These are phyloP conservation scores for Gracilaria caudata DNA, from an alignment of 23 red algal genomes.

Conservation along the genomic window DNA sequence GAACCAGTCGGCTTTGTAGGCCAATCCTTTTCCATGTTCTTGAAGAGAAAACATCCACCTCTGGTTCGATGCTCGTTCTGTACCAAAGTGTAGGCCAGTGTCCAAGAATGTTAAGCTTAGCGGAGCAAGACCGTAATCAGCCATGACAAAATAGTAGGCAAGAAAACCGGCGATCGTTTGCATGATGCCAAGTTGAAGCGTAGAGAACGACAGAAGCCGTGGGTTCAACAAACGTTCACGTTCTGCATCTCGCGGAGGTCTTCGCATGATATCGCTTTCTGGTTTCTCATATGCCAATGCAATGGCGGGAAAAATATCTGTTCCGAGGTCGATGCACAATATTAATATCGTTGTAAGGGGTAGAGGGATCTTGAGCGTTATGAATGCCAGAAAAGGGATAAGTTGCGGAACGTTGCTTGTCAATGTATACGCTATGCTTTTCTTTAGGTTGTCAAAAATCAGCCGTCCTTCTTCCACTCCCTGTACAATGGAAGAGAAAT, in stretches of 20 bases:
- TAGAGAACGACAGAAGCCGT: slow-evolving; percentile 57
- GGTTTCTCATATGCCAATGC: slow-evolving; percentile 65
- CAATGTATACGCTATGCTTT: slow-evolving; percentile 88
- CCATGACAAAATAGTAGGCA: slow-evolving; percentile 66
- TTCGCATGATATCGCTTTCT: slow-evolving; percentile 67
- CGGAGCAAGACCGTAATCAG: slow-evolving; percentile 67
- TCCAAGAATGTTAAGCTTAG: slow-evolving; percentile 24
- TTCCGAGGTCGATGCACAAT: slow-evolving; percentile 71
- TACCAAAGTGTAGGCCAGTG: slow-evolving; percentile 51
- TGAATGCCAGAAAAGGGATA: slow-evolving; percentile 67
- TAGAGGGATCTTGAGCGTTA: slow-evolving; percentile 59
- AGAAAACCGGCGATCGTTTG: slow-evolving; percentile 70
- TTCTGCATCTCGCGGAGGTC: slow-evolving; percentile 52
- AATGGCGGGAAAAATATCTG: slow-evolving; percentile 81
- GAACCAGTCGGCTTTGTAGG: slow-evolving; percentile 56
- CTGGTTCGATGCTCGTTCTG: slow-evolving; percentile 40
- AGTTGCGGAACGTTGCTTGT: slow-evolving; percentile 90
- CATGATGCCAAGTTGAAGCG: slow-evolving; percentile 67
- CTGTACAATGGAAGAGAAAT: slow-evolving; percentile 88
- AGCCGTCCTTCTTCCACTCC: slow-evolving; percentile 89
- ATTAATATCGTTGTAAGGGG: slow-evolving; percentile 74
- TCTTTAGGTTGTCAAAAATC: slow-evolving; percentile 91
- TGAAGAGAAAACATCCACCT: slow-evolving; percentile 67
- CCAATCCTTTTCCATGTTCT: slow-evolving; percentile 27
- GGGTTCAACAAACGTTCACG: slow-evolving; percentile 53